Conservation (phyloP, 805 yeast genomes). For the Candida endomychidarum region DNA sequence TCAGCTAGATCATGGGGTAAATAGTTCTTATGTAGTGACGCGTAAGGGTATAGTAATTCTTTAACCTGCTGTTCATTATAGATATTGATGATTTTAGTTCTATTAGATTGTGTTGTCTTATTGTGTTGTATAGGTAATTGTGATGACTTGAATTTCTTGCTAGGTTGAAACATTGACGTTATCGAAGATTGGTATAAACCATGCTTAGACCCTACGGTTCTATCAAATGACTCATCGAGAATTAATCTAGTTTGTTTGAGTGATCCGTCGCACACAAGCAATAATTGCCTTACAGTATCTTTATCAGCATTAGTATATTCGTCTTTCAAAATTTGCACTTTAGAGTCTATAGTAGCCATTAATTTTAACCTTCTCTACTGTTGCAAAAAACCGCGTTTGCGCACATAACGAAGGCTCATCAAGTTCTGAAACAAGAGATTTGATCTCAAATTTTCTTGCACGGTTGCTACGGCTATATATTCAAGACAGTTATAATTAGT, state of each 20-base stretch:
- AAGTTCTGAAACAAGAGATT: too few relatives aligned
- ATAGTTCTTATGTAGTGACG: constrained; percentile 49
- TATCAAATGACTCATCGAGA: constrained; percentile 34
- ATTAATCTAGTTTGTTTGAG: constrained; percentile 40
- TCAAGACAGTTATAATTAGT: too few relatives aligned
- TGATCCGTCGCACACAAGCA: constrained; percentile 56
- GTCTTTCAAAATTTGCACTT: constrained; percentile 33
- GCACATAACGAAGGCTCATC: too few relatives aligned
- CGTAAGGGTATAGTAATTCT: constrained; percentile 45
- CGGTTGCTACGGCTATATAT: too few relatives aligned
- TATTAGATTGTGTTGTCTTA: too few relatives aligned
- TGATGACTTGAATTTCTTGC: neutral
- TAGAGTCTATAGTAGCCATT: constrained; percentile 15
- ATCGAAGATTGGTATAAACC: constrained; percentile 19
- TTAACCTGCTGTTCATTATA: constrained; percentile 54
- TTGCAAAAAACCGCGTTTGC: constrained; percentile 2
- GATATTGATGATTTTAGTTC: constrained; percentile 36
- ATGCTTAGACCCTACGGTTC: constrained; percentile 5
- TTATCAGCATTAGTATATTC: constrained; percentile 46
- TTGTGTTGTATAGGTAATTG: neutral
- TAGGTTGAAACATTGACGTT: constrained; percentile 9
- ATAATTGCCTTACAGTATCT: constrained; percentile 47
- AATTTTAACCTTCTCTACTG: neutral
- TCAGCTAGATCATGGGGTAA: constrained; percentile 53
- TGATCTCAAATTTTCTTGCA: too few relatives aligned